Evolutionary conservation across 106 monocot genomes (phyloP), one percentile per base, ranked within the genome.

Genomic region (Apostasia ramifera): DNA sequence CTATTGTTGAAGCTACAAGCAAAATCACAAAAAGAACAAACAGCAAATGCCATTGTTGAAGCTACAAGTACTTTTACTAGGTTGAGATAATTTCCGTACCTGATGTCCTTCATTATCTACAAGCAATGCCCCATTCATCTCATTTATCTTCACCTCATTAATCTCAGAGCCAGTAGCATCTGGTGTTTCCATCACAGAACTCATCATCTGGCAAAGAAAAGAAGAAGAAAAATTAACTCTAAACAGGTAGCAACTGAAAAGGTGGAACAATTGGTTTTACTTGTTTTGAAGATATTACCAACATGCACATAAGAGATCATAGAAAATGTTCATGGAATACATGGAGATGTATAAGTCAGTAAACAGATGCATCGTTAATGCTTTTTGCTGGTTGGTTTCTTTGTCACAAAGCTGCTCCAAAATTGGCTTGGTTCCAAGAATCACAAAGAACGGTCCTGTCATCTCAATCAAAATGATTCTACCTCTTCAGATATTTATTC

Each of bases 371-470:
- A 51, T 50, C 8, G 42, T 68, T 75, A 59, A 75, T 75, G 59
- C 59, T 68, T 75, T 75, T 68, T 75, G n/a, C 5, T 9, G 2
- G 42, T 75, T 68, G 55, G 75, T 59, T 75, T 59, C 67, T 68
- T 68, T 60, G 53, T 77, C 70, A 69, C 40, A 42, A 77, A 71
- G 54, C 40, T 38, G 53, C 71, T 55, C 73, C 53, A 66, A 73
- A 72, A 72, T 78, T 72, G 64, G 51, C 55, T 59, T 67, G 73
- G 79, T 73, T 68, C 73, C 55, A 73, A 79, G 26, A 26, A 26
- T 26, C 26, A 50, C 13, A 57, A 3, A 57, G 57, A 57, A 57
- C 3, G 13, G 57, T 8, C n/a, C 15, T 13, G 10, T 57, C 15
- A 57, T 13, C 57, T 57, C 15, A n/a, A 57, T 13, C 57, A 13